phyloP scores from a whole-genome alignment of 345 rosid genomes.

The Salix udensis region DNA sequence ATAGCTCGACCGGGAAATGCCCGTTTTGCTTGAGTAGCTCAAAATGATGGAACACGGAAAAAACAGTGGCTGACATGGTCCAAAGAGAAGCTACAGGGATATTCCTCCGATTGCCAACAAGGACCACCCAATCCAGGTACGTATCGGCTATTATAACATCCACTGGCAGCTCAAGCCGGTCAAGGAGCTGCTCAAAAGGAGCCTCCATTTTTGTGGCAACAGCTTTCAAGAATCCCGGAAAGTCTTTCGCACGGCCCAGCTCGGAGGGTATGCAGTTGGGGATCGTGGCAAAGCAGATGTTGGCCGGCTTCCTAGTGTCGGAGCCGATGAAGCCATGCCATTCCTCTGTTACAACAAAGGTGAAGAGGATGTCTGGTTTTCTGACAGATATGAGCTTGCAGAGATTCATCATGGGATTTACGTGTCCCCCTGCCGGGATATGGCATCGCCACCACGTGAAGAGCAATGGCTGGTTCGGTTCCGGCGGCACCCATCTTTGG shows the following conservation, averaged over 20 bases:
- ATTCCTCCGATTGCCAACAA: constrained; percentile 13
- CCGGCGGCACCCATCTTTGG: neutral
- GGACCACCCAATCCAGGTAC: constrained; percentile 11
- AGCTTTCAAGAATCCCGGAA: constrained; percentile 10
- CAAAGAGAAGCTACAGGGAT: constrained; percentile 27
- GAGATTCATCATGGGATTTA: constrained; percentile 17
- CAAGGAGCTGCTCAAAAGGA: constrained; percentile 19
- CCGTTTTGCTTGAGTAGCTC: constrained; percentile 15
- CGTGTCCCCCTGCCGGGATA: constrained; percentile 21
- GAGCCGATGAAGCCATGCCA: constrained; percentile 8
- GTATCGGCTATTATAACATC: constrained; percentile 13
- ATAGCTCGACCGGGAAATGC: constrained; percentile 8
- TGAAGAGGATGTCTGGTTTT: neutral
- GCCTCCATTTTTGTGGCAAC: constrained; percentile 17
- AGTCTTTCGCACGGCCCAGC: constrained; percentile 15
- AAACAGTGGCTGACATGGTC: constrained; percentile 20
- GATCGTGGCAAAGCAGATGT: constrained; percentile 10
- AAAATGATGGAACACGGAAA: constrained; percentile 13
- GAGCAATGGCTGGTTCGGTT: neutral
- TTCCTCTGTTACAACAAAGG: constrained; percentile 11
- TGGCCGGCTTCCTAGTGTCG: neutral
- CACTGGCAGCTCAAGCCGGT: constrained; percentile 1
- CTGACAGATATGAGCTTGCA: neutral
- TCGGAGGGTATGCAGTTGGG: constrained; percentile 30
- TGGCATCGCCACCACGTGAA: constrained; percentile 16